Percentiles rank a stretch among this genome's conserved stretches.
phyloP scores from a whole-genome alignment of 345 rosid species.

The Gynandropsis gynandra region DNA sequence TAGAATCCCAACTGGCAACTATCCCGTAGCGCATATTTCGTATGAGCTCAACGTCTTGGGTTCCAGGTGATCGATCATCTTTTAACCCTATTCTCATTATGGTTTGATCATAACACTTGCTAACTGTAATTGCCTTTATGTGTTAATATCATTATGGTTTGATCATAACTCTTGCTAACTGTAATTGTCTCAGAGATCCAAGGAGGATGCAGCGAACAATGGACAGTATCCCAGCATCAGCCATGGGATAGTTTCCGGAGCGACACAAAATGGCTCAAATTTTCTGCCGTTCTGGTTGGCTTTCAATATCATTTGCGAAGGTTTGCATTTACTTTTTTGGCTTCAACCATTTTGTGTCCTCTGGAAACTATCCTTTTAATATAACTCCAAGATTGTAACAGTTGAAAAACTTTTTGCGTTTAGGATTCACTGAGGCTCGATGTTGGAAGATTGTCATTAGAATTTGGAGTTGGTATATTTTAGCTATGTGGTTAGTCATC shows the following conservation, averaged over 20 bases:
- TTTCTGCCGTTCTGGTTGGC: constrained; percentile 36
- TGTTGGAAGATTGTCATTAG: constrained; percentile 37
- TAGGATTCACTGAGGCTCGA: constrained; percentile 33
- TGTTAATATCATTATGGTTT: too few relatives aligned
- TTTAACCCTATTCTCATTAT: not conserved
- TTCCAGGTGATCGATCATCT: constrained; percentile 79
- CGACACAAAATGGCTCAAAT: too few relatives aligned
- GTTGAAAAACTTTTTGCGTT: not conserved
- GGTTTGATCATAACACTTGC: too few relatives aligned
- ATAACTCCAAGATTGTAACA: not conserved
- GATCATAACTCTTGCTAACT: too few relatives aligned
- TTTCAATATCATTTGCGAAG: constrained; percentile 33
- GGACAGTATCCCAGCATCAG: constrained; percentile 72
- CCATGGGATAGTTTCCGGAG: too few relatives aligned
- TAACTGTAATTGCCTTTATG: too few relatives aligned
- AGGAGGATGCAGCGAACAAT: constrained; percentile 83
- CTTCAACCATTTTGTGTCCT: constrained; percentile 15
- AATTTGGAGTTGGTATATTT: constrained; percentile 34
- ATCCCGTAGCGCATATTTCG: constrained; percentile 60
- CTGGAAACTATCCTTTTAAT: not conserved
- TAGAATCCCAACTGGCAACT: constrained; percentile 55
- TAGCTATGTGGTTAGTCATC: constrained; percentile 25
- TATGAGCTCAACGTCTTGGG: constrained; percentile 90
- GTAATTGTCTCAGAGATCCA: constrained; percentile 78
- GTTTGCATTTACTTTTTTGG: constrained; percentile 13